These are phyloP conservation scores for Clitoria ternatea DNA, from an alignment of 306 rosid species.

Conservation along the genomic window DNA sequence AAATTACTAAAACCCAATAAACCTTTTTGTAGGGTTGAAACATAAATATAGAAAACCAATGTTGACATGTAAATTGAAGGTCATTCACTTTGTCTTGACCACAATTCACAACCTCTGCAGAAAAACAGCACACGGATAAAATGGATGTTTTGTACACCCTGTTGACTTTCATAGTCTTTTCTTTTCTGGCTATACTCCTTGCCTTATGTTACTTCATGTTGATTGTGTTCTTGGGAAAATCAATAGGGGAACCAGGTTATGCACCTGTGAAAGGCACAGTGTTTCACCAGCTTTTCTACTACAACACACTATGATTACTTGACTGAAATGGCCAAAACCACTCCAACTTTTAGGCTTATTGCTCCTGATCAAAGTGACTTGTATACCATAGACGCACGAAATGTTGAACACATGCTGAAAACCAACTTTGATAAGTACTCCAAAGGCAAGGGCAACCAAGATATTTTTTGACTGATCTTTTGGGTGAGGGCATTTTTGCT, in stretches of 20 bases:
- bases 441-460: conserved; percentile 47
- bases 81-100: not conserved
- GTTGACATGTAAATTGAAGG: not conserved
- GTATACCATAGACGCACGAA: conserved; percentile 46
- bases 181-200: conserved; percentile 23
- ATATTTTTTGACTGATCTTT: conserved; percentile 34
- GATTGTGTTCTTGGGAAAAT: conserved; percentile 41
- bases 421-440: conserved; percentile 43
- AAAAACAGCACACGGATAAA: not conserved
- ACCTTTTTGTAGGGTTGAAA: too few relatives aligned
- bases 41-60: too few relatives aligned
- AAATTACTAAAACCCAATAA: too few relatives aligned
- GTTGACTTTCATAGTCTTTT: conserved; percentile 30
- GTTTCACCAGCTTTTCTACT: conserved; percentile 42
- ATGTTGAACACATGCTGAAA: conserved; percentile 52
- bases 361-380: conserved; percentile 33
- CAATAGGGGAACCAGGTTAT: conserved; percentile 42
- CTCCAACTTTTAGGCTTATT: conserved; percentile 45
- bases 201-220: conserved; percentile 30
- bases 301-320: conserved; percentile 44
- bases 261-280: conserved; percentile 65
- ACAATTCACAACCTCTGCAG: not conserved
- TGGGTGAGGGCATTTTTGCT: conserved; percentile 62
- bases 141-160: conserved; percentile 39
- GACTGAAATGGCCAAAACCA: conserved; percentile 34